phyloP scores from a whole-genome alignment of 768 basidiomycete genomes.

The Ramaria sp. region DNA sequence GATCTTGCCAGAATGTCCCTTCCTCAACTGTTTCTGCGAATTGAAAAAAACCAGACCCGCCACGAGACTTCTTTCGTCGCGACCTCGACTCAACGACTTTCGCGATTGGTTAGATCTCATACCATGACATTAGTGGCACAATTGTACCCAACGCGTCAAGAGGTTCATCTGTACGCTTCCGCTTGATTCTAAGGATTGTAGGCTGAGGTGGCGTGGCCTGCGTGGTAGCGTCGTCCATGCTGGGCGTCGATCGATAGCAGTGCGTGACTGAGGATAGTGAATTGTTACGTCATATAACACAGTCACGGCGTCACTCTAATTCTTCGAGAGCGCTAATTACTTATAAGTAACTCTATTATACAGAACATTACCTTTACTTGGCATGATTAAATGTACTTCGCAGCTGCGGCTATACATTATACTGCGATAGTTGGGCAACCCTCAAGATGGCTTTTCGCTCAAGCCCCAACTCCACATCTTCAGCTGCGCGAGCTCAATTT shows the following conservation, averaged over 20 bases:
- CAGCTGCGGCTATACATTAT: too few relatives aligned
- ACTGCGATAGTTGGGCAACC: too few relatives aligned
- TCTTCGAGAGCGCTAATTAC: too few relatives aligned
- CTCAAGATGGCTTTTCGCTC: too few relatives aligned
- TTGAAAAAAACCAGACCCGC: slow-evolving; percentile 54
- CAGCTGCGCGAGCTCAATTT: too few relatives aligned
- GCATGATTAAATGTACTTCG: too few relatives aligned
- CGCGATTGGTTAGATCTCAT: background rate
- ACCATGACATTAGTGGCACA: slow-evolving; percentile 12
- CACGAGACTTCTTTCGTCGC: slow-evolving; percentile 33
- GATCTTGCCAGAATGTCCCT: slow-evolving; percentile 51
- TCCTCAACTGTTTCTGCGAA: slow-evolving; percentile 73
- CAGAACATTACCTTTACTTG: too few relatives aligned
- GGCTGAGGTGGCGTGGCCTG: slow-evolving; percentile 25
- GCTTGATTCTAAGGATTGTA: slow-evolving; percentile 73
- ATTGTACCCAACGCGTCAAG: slow-evolving; percentile 66
- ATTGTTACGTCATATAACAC: background rate
- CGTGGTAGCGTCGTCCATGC: background rate
- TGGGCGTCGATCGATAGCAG: background rate
- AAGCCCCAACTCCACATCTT: too few relatives aligned
- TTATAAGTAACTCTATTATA: too few relatives aligned
- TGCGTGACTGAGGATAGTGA: background rate
- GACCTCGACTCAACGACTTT: slow-evolving; percentile 54
- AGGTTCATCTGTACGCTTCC: slow-evolving; percentile 74
- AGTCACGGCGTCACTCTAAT: too few relatives aligned